phyloP scores from a whole-genome alignment of 352 stramenopile genomes.

The Globisporangium splendens region DNA sequence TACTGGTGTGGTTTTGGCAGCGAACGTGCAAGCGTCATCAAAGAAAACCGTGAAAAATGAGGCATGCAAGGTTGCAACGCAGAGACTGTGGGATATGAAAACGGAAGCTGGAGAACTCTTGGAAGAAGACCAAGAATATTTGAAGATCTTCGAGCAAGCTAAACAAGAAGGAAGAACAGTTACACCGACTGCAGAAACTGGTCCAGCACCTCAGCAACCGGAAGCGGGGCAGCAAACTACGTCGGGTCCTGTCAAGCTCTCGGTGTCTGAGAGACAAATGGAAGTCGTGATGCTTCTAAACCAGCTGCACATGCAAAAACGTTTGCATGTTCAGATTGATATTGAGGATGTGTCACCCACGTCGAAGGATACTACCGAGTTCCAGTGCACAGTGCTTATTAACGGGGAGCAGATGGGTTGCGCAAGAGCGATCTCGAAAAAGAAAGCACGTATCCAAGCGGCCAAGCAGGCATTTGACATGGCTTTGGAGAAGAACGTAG shows the following conservation, averaged over 20 bases:
- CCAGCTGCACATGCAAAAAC: conserved; percentile 43
- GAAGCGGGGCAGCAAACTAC: conserved; percentile 31
- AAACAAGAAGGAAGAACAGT: conserved; percentile 35
- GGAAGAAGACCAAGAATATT: conserved; percentile 56
- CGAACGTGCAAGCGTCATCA: conserved; percentile 47
- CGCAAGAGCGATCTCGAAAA: conserved; percentile 60
- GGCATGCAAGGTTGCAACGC: conserved; percentile 52
- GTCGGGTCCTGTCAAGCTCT: conserved; percentile 20
- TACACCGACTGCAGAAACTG: conserved; percentile 28
- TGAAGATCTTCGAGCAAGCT: conserved; percentile 39
- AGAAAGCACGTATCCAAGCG: conserved; percentile 75
- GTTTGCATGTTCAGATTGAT: conserved; percentile 38
- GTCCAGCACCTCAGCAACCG: conserved; percentile 34
- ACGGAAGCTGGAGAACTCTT: conserved; percentile 41
- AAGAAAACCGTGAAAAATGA: conserved; percentile 78
- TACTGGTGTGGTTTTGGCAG: conserved; percentile 33
- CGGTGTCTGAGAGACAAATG: conserved; percentile 36
- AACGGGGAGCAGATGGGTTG: conserved; percentile 37
- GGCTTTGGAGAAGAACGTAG: conserved; percentile 57
- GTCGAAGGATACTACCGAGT: conserved; percentile 32
- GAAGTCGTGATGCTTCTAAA: conserved; percentile 49
- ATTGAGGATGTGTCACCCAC: conserved; percentile 39
- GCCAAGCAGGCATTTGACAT: conserved; percentile 65
- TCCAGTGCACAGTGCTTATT: conserved; percentile 47
- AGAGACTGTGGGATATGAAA: conserved; percentile 81